Percentiles rank a stretch among this genome's conserved stretches.
These are phyloP conservation scores for Zelopaecilomyces penicillatus DNA, from an alignment of 2,329 filamentous ascomycete genomes.

Conservation along the genomic window DNA sequence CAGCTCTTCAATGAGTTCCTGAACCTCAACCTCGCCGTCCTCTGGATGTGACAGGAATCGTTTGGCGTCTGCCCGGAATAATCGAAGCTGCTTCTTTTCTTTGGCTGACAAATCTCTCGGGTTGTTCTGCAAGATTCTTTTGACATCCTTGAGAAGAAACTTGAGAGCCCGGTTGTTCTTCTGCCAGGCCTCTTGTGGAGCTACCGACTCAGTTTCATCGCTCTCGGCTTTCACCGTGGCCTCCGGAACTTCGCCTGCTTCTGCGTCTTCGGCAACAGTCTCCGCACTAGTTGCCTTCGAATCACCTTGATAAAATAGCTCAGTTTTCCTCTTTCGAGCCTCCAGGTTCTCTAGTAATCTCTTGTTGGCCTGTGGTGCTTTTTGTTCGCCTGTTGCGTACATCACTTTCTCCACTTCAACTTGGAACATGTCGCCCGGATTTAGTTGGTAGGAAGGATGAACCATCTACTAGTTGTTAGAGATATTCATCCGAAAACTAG, in stretches of 20 bases:
- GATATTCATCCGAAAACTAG: neutral
- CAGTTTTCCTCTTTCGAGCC: conserved; percentile 18
- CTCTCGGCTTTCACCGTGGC: conserved; percentile 14
- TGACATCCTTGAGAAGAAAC: conserved; percentile 23
- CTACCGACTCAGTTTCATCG: conserved; percentile 13
- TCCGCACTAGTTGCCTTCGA: conserved; percentile 9
- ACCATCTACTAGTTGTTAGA: conserved; percentile 57
- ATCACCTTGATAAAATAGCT: conserved; percentile 14
- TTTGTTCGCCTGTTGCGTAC: conserved; percentile 72
- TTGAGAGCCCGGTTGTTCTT: conserved; percentile 18
- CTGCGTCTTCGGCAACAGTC: conserved; percentile 11
- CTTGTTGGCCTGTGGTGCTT: conserved; percentile 31
- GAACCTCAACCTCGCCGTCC: conserved; percentile 18
- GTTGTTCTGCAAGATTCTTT: conserved; percentile 32
- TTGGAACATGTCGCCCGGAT: conserved; percentile 97
- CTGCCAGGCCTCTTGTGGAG: conserved; percentile 16
- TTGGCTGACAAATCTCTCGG: conserved; percentile 51
- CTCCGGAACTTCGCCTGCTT: conserved; percentile 9
- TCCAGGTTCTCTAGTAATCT: conserved; percentile 19
- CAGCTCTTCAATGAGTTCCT: conserved; percentile 24
- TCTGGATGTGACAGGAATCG: conserved; percentile 44
- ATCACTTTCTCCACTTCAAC: conserved; percentile 85
- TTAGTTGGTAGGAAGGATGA: conserved; percentile 86
- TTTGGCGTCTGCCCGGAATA: conserved; percentile 59
- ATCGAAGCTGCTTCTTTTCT: conserved; percentile 66